Conservation (phyloP, 805 yeast genomes). For the Nakazawaea molendinolei region DNA sequence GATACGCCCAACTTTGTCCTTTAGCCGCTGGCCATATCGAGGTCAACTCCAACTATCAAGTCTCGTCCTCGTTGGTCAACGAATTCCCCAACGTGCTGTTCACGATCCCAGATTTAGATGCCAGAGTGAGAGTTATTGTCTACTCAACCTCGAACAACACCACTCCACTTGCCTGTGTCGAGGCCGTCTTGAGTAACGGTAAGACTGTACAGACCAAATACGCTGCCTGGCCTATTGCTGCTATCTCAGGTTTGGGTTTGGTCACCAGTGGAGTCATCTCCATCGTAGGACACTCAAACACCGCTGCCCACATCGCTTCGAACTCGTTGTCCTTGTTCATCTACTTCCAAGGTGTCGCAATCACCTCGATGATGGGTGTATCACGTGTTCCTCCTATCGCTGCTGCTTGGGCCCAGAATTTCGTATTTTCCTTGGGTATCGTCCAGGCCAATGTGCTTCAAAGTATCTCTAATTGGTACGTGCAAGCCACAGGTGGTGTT, state of each 20-base stretch:
- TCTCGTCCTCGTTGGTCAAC: conserved; percentile 35
- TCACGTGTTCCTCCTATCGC: conserved; percentile 92
- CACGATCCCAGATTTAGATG: conserved; percentile 91
- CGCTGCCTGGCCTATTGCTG: conserved; percentile 95
- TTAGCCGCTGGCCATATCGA: conserved; percentile 83
- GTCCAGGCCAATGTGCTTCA: conserved; percentile 75
- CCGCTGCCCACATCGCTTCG: conserved; percentile 97
- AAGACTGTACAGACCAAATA: conserved; percentile 90
- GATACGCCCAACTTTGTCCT: conserved; percentile 64
- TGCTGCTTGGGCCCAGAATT: conserved; percentile 96
- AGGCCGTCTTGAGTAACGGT: conserved; percentile 79
- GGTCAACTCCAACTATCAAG: conserved; percentile 40
- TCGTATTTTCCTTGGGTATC: conserved; percentile 94
- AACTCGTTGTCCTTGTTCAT: conserved; percentile 88
- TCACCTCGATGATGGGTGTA: conserved; percentile 94
- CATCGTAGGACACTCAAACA: conserved; percentile 79
- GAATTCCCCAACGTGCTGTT: conserved; percentile 80
- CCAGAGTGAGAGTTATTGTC: conserved; percentile 71
- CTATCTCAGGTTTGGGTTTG: conserved; percentile 81
- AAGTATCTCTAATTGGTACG: conserved; percentile 83
- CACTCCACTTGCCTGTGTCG: conserved; percentile 80
- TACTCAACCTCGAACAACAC: conserved; percentile 40
- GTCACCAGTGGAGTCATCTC: conserved; percentile 83
- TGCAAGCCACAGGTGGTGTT: conserved; percentile 89
- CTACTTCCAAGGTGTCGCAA: conserved; percentile 89